Evolutionary conservation across 202 grass and related monocot species (phyloP), one percentile per base, ranked within the genome.

Genomic region (Musa balbisiana): DNA sequence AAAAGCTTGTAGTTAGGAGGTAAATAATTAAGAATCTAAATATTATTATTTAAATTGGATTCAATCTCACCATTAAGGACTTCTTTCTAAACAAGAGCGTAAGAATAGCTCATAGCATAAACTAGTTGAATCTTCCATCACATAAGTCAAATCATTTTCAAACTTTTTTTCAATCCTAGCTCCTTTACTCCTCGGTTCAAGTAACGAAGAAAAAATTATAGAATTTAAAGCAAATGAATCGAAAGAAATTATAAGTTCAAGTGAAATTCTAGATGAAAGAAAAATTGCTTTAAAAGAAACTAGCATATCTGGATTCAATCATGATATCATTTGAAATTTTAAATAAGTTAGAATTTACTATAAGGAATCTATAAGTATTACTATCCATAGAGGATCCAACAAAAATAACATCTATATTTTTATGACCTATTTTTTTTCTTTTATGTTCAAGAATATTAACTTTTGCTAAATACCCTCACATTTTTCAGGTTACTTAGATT

Each of bases 91-190:
- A 72, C 71, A 23, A 50, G 51, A 17, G 33, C 15, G 0, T 43
- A 24, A 2, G 43, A 15, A 17, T 15, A 43, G 33, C 3, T 43
- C 3, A 43, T 5, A 43, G 4, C 4, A 43, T 17, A 3, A 50
- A n/a, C 33, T 71, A 17, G 26, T 0, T 49, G 8, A 17, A 16
- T 49, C 68, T 51, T 71, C 49, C 10, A 52, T 9, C 2, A 71
- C 15, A 71, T 20, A 71, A 51, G 10, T 71, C 8, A n/a, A 71
- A 51, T 71, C 13, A 49, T 62, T 3, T 49, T 25, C 19, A 52
- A 83, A 27, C 27, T 83, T 83, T 4, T 50, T 63, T 25, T 52
- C 71, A 55, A 63, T 77, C 8, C 29, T 51, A 80, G 2, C 27
- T 71, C 68, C 51, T 71, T 71, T n/a, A 71, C 68, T 71, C 10